Conservation (phyloP, 352 stramenopile species). For the Pythium graminicola region DNA sequence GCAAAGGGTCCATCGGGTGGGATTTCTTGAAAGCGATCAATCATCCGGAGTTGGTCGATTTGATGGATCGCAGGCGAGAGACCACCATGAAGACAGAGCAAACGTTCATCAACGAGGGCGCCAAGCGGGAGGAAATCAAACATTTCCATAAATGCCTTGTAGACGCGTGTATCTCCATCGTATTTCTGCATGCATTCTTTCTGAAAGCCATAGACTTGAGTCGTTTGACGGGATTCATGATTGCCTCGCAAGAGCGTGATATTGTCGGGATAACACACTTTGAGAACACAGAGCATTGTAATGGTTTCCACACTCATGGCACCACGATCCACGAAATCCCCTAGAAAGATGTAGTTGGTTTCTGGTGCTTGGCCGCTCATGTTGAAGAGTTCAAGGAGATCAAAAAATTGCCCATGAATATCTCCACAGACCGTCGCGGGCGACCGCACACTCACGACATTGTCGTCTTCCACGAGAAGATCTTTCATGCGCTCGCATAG, state of each 20-base stretch:
- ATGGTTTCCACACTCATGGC: conserved; percentile 97
- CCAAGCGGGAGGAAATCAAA: conserved; percentile 87
- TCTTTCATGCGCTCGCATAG: conserved; percentile 53
- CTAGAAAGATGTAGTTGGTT: conserved; percentile 48
- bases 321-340: conserved; percentile 93
- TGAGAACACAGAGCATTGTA: conserved; percentile 96
- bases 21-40: conserved; percentile 75
- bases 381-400: conserved; percentile 96
- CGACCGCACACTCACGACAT: conserved; percentile 12
- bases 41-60: conserved; percentile 94
- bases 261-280: conserved; percentile 98
- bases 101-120: conserved; percentile 79
- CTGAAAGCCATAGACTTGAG: conserved; percentile 99
- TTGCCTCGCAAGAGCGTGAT: conserved; percentile 98
- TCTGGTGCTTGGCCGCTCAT: conserved; percentile 88
- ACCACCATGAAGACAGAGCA: conserved; percentile 91
- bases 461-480: conserved; percentile 33
- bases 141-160: conserved; percentile 88
- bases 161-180: conserved; percentile 83
- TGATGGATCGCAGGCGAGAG: conserved; percentile 94
- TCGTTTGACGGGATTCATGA: conserved; percentile 98
- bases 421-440: conserved; percentile 86
- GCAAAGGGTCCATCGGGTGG: conserved; percentile 56
- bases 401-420: conserved; percentile 98
- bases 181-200: conserved; percentile 97